These are phyloP conservation scores for Kodamaea fukazawae DNA, from an alignment of 805 yeast genomes.

Conservation along the genomic window DNA sequence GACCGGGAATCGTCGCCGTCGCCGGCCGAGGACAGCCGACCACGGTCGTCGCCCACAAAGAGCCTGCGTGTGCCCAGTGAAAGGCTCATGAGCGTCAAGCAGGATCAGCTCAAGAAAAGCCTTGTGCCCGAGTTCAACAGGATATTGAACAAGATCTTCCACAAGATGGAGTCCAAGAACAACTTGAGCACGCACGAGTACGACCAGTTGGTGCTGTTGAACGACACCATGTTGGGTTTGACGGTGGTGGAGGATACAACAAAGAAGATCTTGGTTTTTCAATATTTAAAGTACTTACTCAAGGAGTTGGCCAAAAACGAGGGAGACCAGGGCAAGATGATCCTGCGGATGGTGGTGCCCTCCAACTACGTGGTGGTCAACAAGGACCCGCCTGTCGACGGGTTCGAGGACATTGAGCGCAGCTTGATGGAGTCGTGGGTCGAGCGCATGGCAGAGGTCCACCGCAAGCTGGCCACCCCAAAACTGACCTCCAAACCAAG, in stretches of 20 bases:
- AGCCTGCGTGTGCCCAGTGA: constrained; percentile 5
- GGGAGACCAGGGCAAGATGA: constrained; percentile 13
- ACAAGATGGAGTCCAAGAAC: constrained; percentile 32
- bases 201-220: constrained; percentile 21
- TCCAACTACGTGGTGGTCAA: constrained; percentile 19
- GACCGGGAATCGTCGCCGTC: constrained; percentile 23
- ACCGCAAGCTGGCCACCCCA: constrained; percentile 1
- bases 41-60: background rate
- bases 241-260: constrained; percentile 19
- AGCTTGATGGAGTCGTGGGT: constrained; percentile 43
- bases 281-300: constrained; percentile 37
- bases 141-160: constrained; percentile 18
- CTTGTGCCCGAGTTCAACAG: constrained; percentile 17
- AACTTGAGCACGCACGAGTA: constrained; percentile 32
- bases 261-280: constrained; percentile 33
- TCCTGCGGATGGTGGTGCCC: constrained; percentile 37
- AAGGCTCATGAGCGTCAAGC: constrained; percentile 8
- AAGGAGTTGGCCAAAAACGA: constrained; percentile 31
- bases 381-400: constrained; percentile 2
- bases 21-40: constrained; percentile 12
- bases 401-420: constrained; percentile 40
- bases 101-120: constrained; percentile 11
- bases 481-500: background rate
- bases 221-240: constrained; percentile 16
- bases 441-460: constrained; percentile 28